phyloP scores from a whole-genome alignment of 306 rosid genomes.

The Medicago lupulina region DNA sequence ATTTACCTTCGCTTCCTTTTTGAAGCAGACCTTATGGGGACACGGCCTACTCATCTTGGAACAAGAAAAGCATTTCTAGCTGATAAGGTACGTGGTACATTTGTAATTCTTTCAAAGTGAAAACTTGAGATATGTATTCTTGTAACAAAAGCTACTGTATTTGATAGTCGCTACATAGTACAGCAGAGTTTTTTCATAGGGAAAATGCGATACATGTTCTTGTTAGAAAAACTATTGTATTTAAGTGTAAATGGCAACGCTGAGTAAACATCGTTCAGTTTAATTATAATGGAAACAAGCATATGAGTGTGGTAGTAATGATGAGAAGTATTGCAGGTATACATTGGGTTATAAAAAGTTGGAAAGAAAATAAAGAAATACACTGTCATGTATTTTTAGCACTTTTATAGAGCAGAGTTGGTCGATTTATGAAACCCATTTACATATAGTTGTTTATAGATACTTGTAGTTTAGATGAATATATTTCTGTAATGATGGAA shows the following conservation, averaged over 20 bases:
- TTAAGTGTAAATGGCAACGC: conserved; percentile 42
- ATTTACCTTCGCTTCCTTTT: conserved; percentile 33
- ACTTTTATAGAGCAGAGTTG: background rate
- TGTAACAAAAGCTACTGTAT: conserved; percentile 26
- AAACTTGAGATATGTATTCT: conserved; percentile 14
- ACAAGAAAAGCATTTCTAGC: conserved; percentile 54
- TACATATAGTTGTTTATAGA: background rate
- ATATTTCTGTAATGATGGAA: no score
- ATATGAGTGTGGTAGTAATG: conserved; percentile 10
- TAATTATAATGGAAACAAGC: conserved; percentile 20
- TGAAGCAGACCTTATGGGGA: conserved; percentile 61
- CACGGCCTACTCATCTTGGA: conserved; percentile 54
- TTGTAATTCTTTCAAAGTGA: background rate
- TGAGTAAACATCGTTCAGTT: background rate
- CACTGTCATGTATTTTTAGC: background rate
- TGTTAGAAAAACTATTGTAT: conserved; percentile 1
- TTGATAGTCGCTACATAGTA: conserved; percentile 31
- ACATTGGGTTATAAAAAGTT: no score
- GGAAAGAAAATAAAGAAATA: no score
- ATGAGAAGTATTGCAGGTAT: conserved; percentile 6
- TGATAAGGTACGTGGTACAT: conserved; percentile 43
- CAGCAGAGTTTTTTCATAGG: conserved; percentile 4
- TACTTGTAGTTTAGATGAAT: background rate
- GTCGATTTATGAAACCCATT: background rate
- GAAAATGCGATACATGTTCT: conserved; percentile 21